Base-by-base conservation (phyloP, 2,329 filamentous ascomycete species). In the Penicillium sp. region DNA sequence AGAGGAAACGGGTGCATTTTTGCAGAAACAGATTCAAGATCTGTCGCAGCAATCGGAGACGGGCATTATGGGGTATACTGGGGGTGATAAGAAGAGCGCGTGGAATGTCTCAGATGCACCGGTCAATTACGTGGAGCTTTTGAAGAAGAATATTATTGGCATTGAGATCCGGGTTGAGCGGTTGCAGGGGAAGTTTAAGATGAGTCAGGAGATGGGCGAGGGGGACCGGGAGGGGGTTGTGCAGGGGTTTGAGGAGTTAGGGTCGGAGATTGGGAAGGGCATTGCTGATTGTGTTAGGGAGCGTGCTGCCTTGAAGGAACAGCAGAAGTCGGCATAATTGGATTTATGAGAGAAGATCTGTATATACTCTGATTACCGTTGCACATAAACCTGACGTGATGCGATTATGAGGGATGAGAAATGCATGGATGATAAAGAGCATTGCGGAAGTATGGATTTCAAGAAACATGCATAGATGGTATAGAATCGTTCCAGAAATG, bases 71-170 rank as follows among this genome's bases (percentile, higher is more conserved):
- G 81, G 80, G 0, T 83, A 82, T 66, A 79, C 74, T n/a, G 52
- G 52, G 5, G 76, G 73, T 10, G 50, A 58, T 42, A 70, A 65
- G 0, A 83, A 87, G 55, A 84, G 83, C 0, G 75, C 69, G n/a
- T 89, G 86, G 87, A 72, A 75, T 39, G 81, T 88, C 0, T 65
- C 72, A 0, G 85, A 89, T 57, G 85, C 85, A 3, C 86, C 86
- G 0, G 76, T 76, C 11, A 67, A 64, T 0, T 89, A 85, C 67
- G 68, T 87, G 8, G 77, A 82, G 8, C 62, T 87, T 11, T 60
- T 86, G 65, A 81, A 80, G 69, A 86, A 82, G 73, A 78, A 72
- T 39, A 85, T 87, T 43, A 79, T 86, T 32, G 85, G 85, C 0
- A 78, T 88, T 14, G 82, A 87, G 66, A 82, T 88, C 40, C 69